Evolutionary conservation across 2,329 filamentous ascomycete species (phyloP).

Genomic region (Cladosporium colombiae): DNA sequence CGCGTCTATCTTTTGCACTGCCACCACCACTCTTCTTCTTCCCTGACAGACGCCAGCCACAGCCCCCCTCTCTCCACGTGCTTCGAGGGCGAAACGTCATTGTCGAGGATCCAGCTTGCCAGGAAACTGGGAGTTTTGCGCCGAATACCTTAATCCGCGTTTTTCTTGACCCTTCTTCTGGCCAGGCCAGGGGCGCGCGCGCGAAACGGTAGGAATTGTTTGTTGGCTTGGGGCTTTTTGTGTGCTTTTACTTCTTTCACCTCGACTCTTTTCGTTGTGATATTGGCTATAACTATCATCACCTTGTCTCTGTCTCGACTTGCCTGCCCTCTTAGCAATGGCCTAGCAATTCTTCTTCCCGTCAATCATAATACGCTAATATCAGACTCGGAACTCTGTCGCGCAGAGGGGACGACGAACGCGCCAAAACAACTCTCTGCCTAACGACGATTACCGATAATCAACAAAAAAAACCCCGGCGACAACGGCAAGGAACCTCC

Average conservation of each 20-base stretch:
- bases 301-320: background rate
- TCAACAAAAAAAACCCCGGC: no score
- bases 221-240: background rate
- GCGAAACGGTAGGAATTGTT: background rate
- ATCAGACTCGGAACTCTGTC: background rate
- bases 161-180: background rate
- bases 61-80: constrained; percentile 9
- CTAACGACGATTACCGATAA: no score
- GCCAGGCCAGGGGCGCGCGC: background rate
- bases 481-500: no score
- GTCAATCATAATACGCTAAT: no score
- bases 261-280: background rate
- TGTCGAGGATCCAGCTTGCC: background rate
- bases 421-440: no score
- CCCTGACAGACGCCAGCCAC: background rate
- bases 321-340: background rate
- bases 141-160: background rate
- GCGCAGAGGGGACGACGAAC: no score
- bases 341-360: background rate
- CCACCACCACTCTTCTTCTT: background rate
- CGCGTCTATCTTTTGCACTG: background rate
- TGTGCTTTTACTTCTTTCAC: background rate
- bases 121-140: background rate
- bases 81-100: constrained; percentile 1
- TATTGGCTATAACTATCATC: background rate